Conservation (phyloP, 1,139 yeast genomes). For the Geotrichum phurueaensis region DNA sequence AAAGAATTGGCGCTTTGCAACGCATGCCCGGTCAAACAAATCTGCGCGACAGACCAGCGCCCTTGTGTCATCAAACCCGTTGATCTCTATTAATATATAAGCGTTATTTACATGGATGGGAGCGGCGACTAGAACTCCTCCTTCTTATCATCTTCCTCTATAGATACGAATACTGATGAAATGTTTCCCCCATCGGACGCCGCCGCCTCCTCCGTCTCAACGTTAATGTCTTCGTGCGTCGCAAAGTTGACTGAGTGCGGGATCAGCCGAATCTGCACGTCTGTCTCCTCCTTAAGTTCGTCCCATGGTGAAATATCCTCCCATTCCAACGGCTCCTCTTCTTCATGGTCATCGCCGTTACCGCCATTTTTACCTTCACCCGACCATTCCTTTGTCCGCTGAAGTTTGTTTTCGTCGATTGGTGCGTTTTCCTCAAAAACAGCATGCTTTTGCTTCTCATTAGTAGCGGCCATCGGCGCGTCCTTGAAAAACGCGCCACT, state of each 20-base stretch:
- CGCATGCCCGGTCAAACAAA: too few species aligned
- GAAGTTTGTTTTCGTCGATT: not conserved
- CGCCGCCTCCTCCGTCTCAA: not conserved
- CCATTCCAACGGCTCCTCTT: conserved; percentile 26
- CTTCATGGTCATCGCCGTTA: conserved; percentile 15
- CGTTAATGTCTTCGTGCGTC: not conserved
- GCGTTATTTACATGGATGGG: not conserved
- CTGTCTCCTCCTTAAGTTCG: conserved; percentile 26
- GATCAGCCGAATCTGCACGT: conserved; percentile 26
- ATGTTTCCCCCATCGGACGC: not conserved
- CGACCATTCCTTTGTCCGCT: not conserved
- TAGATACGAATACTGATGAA: conserved; percentile 4
- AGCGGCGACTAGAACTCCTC: not conserved
- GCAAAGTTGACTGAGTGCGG: conserved; percentile 27
- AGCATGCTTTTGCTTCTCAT: not conserved
- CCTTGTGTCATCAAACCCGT: not conserved
- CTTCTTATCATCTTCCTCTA: conserved; percentile 5
- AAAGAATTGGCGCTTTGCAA: not conserved
- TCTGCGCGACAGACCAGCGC: not conserved
- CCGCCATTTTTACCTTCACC: not conserved
- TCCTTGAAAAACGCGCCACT: not conserved
- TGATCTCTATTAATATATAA: not conserved
- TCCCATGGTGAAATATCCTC: conserved; percentile 30
- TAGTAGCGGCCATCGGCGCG: not conserved
- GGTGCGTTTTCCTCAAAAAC: not conserved